phyloP scores from a whole-genome alignment of 2,329 filamentous ascomycete species.

The Neoascochyta sp. region DNA sequence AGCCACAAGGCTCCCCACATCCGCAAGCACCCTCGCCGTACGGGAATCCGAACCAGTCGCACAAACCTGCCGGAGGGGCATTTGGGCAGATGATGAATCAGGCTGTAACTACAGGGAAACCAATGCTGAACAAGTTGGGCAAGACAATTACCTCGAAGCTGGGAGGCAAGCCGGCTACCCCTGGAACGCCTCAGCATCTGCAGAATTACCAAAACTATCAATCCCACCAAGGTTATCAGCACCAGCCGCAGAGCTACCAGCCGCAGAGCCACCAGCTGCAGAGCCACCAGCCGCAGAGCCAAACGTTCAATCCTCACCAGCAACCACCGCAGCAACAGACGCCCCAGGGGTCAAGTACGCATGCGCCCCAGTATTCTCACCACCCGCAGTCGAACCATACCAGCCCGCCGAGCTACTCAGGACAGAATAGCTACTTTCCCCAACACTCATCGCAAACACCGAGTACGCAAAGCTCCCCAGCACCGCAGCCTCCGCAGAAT shows the following conservation, averaged over 20 bases:
- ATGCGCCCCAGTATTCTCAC: slow-evolving; percentile 26
- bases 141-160: slow-evolving; percentile 37
- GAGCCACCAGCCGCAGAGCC: slow-evolving; percentile 14
- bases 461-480: slow-evolving; percentile 8
- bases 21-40: slow-evolving; percentile 14
- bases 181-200: slow-evolving; percentile 24
- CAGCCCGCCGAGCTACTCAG: slow-evolving; percentile 19
- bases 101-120: slow-evolving; percentile 35
- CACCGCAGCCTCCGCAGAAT: slow-evolving; percentile 16
- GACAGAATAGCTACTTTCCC: slow-evolving; percentile 28
- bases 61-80: slow-evolving; percentile 18
- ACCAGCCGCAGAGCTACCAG: slow-evolving; percentile 11
- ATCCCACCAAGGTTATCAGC: slow-evolving; percentile 21
- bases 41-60: slow-evolving; percentile 11
- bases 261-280: slow-evolving; percentile 17
- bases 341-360: slow-evolving; percentile 15
- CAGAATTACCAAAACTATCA: slow-evolving; percentile 35
- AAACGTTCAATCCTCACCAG: slow-evolving; percentile 14
- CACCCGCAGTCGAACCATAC: slow-evolving; percentile 22
- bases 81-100: slow-evolving; percentile 36
- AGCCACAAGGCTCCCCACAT: slow-evolving; percentile 17
- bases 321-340: slow-evolving; percentile 11
- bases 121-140: slow-evolving; percentile 35
- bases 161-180: slow-evolving; percentile 21
- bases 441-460: slow-evolving; percentile 14